Base-by-base conservation (phyloP, 2,329 filamentous ascomycete genomes). In the Blastomyces gilchristii region DNA sequence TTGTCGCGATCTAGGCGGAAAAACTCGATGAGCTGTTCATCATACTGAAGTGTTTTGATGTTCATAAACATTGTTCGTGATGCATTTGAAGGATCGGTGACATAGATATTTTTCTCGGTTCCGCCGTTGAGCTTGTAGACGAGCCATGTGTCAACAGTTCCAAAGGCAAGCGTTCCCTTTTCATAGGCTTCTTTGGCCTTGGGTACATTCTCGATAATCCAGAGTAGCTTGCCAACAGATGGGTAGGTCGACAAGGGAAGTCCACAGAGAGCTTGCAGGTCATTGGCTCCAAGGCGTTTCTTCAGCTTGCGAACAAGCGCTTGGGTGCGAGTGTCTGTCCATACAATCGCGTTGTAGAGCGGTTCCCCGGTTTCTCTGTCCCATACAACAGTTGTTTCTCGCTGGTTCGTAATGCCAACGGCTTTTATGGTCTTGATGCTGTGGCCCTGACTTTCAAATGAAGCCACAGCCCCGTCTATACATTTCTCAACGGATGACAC, bases 61-160 rank as follows among this genome's bases (percentile, higher is more conserved):
- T 96, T 91, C 88, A 96, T 93, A 76, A 96, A 94, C 91, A 96
- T 95, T 65, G 91, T 96, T 71, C 91, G 82, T 62, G 89, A 93
- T n/a, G 91, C 91, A 73, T 96, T 96, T 65, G 89, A 91, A 57
- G 87, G 85, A 74, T 96, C 91, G 0, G 91, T 94, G 64, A 96
- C 90, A 71, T 90, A 87, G 52, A 92, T 76, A 63, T 87, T 83
- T 62, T 82, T 84, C 64, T 84, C 80, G 28, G 79, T 80, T 56
- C 89, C 87, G 64, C 89, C 90, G 71, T 95, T 80, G 60, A 96
- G 83, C 69, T 87, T 86, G 78, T 90, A 96, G 60, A 96, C 83
- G 63, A 96, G 81, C 91, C 91, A 96, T 1, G 88, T 85, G 75
- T 96, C 91, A 64, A 96, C 86, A 7, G 91, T 96, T 61, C 91